These are phyloP conservation scores for Lenzites betulinus DNA, from an alignment of 768 basidiomycete species.

Conservation along the genomic window DNA sequence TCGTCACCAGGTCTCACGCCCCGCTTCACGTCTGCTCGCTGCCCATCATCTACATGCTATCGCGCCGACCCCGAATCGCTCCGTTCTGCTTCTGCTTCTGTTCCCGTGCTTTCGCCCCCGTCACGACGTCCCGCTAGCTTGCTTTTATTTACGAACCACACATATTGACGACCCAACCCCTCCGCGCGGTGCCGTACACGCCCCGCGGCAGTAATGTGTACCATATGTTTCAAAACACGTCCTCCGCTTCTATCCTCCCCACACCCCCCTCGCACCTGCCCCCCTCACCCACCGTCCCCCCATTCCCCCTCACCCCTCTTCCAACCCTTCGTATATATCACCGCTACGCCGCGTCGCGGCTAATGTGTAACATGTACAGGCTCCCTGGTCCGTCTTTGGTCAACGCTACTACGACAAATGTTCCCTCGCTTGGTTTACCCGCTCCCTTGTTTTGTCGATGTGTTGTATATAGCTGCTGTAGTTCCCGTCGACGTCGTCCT, in stretches of 20 bases:
- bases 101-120: no score
- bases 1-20: neutral
- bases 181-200: no score
- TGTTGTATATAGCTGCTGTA: neutral
- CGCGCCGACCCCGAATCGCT: neutral
- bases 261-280: neutral
- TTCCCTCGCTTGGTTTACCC: neutral
- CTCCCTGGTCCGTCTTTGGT: no score
- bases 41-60: neutral
- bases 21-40: neutral
- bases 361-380: neutral
- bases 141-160: neutral
- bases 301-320: neutral
- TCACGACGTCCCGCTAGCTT: no score
- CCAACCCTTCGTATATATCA: no score
- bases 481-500: neutral
- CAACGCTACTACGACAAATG: neutral
- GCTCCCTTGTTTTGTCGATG: neutral
- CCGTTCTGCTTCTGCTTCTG: no score
- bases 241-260: neutral
- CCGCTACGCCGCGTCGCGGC: no score
- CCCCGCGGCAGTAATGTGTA: neutral
- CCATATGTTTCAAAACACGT: neutral
- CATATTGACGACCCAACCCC: no score
- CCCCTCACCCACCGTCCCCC: neutral